Evolutionary conservation across 176 grass and related monocot genomes (phyloP).

Genomic region (Triticum timopheevii): DNA sequence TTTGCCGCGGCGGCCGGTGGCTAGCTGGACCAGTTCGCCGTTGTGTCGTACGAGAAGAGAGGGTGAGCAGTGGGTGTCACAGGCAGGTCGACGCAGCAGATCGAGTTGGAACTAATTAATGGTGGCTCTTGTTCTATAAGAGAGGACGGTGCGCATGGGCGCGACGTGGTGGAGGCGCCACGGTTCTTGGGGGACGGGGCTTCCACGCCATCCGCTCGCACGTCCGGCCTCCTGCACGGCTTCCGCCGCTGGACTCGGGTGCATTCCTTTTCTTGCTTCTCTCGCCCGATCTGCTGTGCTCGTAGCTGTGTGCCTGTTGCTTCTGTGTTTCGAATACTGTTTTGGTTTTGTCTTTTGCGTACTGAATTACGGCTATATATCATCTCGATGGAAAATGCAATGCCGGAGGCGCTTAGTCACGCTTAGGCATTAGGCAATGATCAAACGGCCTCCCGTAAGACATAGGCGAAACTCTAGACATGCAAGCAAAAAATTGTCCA

Average conservation of each 20-base stretch:
- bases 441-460: no score
- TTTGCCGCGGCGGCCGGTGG: neutral
- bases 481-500: no score
- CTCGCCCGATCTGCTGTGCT: neutral
- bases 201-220: conserved; percentile 5
- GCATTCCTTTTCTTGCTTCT: neutral
- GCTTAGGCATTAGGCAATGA: no score
- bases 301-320: no score
- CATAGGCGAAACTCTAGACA: no score
- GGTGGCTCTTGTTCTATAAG: neutral
- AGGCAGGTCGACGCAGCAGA: neutral
- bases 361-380: no score
- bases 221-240: neutral
- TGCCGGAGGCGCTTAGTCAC: no score
- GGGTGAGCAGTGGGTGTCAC: neutral
- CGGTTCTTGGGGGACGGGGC: conserved; percentile 8
- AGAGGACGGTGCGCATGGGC: neutral
- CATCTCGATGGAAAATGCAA: no score
- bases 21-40: neutral
- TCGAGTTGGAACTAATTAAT: neutral
- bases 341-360: no score
- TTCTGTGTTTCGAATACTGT: no score
- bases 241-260: conserved; percentile 14
- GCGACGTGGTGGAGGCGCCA: conserved; percentile 25
- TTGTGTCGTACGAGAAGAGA: neutral